Evolutionary conservation across 805 yeast species (phyloP).

Genomic region (Candida quercuum): DNA sequence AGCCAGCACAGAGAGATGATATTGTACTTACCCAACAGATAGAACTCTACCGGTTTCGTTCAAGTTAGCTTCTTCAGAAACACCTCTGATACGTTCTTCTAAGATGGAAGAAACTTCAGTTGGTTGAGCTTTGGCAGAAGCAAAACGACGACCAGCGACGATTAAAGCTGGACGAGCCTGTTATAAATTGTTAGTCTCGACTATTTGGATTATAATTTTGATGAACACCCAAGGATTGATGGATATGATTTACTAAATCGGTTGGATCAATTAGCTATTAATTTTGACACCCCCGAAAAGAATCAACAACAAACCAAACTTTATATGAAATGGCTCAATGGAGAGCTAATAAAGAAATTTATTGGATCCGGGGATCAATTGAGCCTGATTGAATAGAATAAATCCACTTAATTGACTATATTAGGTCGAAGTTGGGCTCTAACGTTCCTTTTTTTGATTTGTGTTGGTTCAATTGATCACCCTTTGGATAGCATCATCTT

Average conservation of each 20-base stretch:
- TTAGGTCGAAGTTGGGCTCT: background rate
- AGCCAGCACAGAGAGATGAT: no score
- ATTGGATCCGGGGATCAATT: no score
- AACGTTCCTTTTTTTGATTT: no score
- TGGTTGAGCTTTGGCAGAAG: constrained; percentile 92
- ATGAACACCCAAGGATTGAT: no score
- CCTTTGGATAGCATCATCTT: background rate
- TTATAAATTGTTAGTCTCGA: constrained; percentile 22
- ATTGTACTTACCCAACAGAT: constrained; percentile 78
- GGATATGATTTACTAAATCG: background rate
- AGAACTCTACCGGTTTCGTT: constrained; percentile 99
- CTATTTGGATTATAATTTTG: no score
- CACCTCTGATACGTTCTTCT: constrained; percentile 99
- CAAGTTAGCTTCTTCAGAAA: constrained; percentile 93
- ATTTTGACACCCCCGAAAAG: no score
- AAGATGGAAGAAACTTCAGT: constrained; percentile 98
- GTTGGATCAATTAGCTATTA: background rate
- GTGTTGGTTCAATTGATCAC: constrained; percentile 1
- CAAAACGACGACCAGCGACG: constrained; percentile 77
- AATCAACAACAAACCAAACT: no score
- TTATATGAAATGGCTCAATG: no score
- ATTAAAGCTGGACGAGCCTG: constrained; percentile 70
- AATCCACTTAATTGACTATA: background rate
- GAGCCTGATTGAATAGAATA: background rate
- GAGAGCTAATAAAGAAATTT: no score